phyloP scores from a whole-genome alignment of 1,284 basidiomycete species.

The Apiotrichum veenhuisii region DNA sequence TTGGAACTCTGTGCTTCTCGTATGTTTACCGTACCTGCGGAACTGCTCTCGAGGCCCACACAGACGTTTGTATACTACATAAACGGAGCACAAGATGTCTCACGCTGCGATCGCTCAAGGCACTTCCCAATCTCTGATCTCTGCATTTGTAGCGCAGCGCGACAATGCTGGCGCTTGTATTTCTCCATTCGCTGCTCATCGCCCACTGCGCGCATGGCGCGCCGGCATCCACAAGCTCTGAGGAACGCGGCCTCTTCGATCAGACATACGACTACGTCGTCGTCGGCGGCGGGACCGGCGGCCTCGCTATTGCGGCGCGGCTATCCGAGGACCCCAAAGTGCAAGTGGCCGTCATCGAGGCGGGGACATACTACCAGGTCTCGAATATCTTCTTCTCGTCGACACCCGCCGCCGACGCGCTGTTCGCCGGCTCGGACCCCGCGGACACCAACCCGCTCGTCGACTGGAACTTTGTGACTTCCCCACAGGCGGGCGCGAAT shows the following conservation, averaged over 20 bases:
- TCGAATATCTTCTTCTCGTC: neutral
- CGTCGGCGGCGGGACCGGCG: slow-evolving; percentile 63
- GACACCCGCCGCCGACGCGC: neutral
- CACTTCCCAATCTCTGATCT: too few species aligned
- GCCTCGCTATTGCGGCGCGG: slow-evolving; percentile 66
- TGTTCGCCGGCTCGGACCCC: neutral
- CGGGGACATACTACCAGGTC: slow-evolving; percentile 50
- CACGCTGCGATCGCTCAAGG: too few species aligned
- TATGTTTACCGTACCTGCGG: too few species aligned
- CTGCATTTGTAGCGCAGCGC: too few species aligned
- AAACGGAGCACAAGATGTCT: too few species aligned
- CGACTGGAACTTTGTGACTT: slow-evolving; percentile 6
- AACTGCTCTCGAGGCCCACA: too few species aligned
- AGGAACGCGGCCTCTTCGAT: neutral
- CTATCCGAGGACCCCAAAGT: slow-evolving; percentile 63
- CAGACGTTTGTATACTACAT: too few species aligned
- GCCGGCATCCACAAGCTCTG: neutral
- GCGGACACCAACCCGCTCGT: slow-evolving; percentile 4
- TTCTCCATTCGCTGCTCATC: neutral
- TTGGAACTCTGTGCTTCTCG: too few species aligned
- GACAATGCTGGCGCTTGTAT: too few species aligned
- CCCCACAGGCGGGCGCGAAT: slow-evolving; percentile 1
- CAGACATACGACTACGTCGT: slow-evolving; percentile 45
- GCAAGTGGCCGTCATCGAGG: slow-evolving; percentile 68
- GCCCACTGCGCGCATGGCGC: too few species aligned